Percentiles rank a stretch among this genome's conserved stretches.
Evolutionary conservation across 768 basidiomycete species (phyloP).

Genomic region (Russula compacta): DNA sequence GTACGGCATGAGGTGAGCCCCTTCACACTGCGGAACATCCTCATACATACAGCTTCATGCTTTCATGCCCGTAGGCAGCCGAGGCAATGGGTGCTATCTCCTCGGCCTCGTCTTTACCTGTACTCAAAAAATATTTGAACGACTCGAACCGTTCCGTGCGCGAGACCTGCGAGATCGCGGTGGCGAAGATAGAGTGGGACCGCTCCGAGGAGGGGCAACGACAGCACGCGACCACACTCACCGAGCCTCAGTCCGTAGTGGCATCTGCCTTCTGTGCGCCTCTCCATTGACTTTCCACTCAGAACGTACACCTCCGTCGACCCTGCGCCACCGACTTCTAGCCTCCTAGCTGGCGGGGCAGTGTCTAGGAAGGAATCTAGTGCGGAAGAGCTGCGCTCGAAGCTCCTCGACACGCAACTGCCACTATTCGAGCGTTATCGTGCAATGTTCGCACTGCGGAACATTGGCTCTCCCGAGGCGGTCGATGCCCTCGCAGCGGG

Average conservation of each 20-base stretch:
- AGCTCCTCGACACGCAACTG: slow-evolving; percentile 54
- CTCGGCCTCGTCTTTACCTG: slow-evolving; percentile 47
- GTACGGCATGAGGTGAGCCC: slow-evolving; percentile 82
- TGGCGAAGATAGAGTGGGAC: slow-evolving; percentile 93
- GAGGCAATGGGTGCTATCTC: slow-evolving; percentile 98
- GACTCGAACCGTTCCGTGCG: slow-evolving; percentile 71
- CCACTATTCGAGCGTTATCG: slow-evolving; percentile 90
- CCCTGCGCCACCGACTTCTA: slow-evolving; percentile 75
- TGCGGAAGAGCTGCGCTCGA: slow-evolving; percentile 47
- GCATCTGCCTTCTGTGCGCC: not conserved
- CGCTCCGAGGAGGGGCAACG: slow-evolving; percentile 61
- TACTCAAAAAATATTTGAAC: slow-evolving; percentile 60
- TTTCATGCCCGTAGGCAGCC: slow-evolving; percentile 55
- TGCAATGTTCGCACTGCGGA: slow-evolving; percentile 96
- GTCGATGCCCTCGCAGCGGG: slow-evolving; percentile 88
- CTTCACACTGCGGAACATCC: slow-evolving; percentile 16
- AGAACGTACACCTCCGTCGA: slow-evolving; percentile 80
- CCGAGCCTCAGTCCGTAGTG: slow-evolving; percentile 32
- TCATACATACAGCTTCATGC: not conserved
- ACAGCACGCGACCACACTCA: slow-evolving; percentile 31
- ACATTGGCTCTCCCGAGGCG: slow-evolving; percentile 78
- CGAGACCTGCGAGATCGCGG: slow-evolving; percentile 96
- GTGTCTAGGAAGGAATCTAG: slow-evolving; percentile 39
- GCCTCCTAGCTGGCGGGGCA: slow-evolving; percentile 45
- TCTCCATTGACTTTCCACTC: not conserved